These are phyloP conservation scores for Ciborinia camelliae DNA, from an alignment of 2,329 filamentous ascomycete species.

Conservation along the genomic window DNA sequence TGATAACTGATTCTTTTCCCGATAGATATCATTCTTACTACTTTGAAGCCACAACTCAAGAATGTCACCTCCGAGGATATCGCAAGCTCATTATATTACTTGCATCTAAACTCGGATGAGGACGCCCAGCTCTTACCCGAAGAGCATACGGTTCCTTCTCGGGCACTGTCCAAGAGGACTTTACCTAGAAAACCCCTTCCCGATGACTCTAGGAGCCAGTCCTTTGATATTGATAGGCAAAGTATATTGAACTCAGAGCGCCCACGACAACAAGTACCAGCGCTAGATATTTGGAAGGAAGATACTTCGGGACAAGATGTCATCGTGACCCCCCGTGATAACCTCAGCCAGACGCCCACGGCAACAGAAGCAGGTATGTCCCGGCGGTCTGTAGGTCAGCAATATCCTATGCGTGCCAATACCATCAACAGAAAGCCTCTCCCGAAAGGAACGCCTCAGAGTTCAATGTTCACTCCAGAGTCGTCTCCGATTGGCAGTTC, in stretches of 20 bases:
- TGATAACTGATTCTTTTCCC: neutral
- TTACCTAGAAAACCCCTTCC: slow-evolving; percentile 37
- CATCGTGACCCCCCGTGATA: neutral
- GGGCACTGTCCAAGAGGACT: slow-evolving; percentile 26
- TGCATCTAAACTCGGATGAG: slow-evolving; percentile 70
- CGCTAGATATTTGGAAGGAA: slow-evolving; percentile 12
- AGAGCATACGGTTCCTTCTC: slow-evolving; percentile 19
- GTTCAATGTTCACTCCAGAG: neutral
- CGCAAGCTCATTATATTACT: slow-evolving; percentile 82
- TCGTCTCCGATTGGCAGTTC: neutral
- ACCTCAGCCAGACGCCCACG: slow-evolving; percentile 7
- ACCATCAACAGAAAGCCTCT: slow-evolving; percentile 24
- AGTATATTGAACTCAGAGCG: slow-evolving; percentile 6
- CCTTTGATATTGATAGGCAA: slow-evolving; percentile 25
- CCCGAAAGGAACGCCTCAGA: slow-evolving; percentile 20
- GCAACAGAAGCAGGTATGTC: slow-evolving; percentile 26
- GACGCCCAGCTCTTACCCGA: slow-evolving; percentile 46
- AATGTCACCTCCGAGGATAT: slow-evolving; percentile 88
- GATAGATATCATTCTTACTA: slow-evolving; percentile 57
- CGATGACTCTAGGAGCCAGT: slow-evolving; percentile 29
- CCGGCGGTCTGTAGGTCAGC: slow-evolving; percentile 23
- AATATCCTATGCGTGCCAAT: slow-evolving; percentile 17
- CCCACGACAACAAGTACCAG: neutral
- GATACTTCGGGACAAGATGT: slow-evolving; percentile 1
- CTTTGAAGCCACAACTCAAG: slow-evolving; percentile 82